A percentile compares a stretch with the other conserved stretches of the same genome.
Evolutionary conservation across 257 asterid species (phyloP).

Genomic region (Anisodus tanguticus): DNA sequence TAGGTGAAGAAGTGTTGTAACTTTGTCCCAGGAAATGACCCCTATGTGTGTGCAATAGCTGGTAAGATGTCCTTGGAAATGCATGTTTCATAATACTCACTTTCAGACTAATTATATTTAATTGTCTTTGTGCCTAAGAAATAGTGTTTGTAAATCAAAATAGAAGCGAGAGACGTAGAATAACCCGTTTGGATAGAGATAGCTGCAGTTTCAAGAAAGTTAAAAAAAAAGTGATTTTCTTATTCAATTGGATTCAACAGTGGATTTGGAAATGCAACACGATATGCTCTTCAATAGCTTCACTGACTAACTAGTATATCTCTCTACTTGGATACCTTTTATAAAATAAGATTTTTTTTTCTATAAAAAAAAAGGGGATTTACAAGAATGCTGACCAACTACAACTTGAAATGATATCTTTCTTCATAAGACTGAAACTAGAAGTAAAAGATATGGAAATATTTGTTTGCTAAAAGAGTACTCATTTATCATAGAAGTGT

Average conservation of each 20-base stretch:
- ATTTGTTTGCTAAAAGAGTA: no score
- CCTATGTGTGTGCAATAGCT: not conserved
- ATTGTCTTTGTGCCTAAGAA: not conserved
- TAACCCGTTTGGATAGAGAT: not conserved
- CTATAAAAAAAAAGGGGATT: no score
- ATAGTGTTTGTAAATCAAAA: not conserved
- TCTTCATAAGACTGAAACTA: no score
- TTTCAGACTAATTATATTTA: not conserved
- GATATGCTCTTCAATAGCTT: not conserved
- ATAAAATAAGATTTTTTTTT: no score
- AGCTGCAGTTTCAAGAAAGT: not conserved
- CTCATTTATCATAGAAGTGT: no score
- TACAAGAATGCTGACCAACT: no score
- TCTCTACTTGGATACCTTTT: no score
- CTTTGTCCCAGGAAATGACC: not conserved
- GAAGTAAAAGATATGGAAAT: no score
- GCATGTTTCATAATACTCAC: not conserved
- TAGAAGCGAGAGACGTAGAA: not conserved
- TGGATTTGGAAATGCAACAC: not conserved
- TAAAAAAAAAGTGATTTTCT: not conserved
- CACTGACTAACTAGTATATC: not conserved
- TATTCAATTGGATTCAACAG: not conserved
- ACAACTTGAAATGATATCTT: no score
- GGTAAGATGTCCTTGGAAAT: no score
- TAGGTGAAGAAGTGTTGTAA: conserved; percentile 9